Evolutionary conservation across 176 grass and related monocot genomes (phyloP), one percentile per base, ranked within the genome.

Genomic region (Elaeis guineensis): DNA sequence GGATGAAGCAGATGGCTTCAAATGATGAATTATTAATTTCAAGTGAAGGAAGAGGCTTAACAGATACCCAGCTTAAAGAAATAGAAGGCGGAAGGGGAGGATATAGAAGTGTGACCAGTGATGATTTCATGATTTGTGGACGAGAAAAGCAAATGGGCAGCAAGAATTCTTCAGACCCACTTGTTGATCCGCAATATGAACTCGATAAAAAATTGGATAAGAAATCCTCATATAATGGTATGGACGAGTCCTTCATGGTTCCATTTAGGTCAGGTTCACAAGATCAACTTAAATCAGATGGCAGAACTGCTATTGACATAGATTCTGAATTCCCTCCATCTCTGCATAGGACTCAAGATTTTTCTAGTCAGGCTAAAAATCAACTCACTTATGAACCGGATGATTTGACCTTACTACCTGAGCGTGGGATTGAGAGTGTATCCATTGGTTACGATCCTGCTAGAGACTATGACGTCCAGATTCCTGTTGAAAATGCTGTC

Each of bases 221-320:
- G 64, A 76, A 67, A 55, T 57, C 63, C 19, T 74, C 77, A 14
- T 64, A 83, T 55, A 72, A 18, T 57, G 74, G 55, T 21, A 74
- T 39, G 16, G 93, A 93, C 49, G 94, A 98, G 53, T 98, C 84
- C 16, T 98, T 98, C 64, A 80, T 92, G 70, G 66, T 98, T 71
- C 87, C 88, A 80, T 52, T 76, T 77, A 92, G 82, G 69, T 89
- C 82, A 5, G 66, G 67, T 21, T 78, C 64, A 60, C 81, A 74
- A 17, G 76, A 83, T 56, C 75, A 80, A 57, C 12, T 74, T 54
- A 74, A 69, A 55, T 28, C 79, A 8, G 79, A 81, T 54, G 74
- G 15, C 54, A 72, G 89, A 74, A 80, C 77, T 70, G 44, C 73
- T 4, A 89, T 98, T 62, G 84, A 92, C 73, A 89, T 93, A 70